These are phyloP conservation scores for Vaccinium myrtillus DNA, from an alignment of 148 eudicot genomes.

Conservation along the genomic window DNA sequence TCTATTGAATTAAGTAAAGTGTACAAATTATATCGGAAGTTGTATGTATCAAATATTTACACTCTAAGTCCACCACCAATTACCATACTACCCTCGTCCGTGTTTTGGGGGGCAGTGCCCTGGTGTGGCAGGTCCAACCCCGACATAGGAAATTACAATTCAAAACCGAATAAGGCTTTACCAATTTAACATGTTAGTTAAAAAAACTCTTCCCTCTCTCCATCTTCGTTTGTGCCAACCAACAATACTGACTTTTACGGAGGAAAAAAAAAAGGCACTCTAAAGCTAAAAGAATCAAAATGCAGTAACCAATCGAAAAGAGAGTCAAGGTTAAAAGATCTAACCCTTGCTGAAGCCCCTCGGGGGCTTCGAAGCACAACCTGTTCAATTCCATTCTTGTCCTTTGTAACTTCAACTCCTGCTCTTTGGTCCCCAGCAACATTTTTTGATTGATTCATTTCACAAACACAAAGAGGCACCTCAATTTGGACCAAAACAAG, in stretches of 20 bases:
- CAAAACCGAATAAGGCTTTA: not conserved
- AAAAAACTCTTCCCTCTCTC: not conserved
- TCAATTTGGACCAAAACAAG: not conserved
- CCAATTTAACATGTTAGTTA: not conserved
- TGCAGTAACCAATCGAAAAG: not conserved
- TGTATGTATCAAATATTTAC: not conserved
- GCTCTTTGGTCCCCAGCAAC: slow-evolving; percentile 32
- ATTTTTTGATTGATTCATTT: slow-evolving; percentile 54
- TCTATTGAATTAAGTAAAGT: too few species aligned
- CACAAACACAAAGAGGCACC: slow-evolving; percentile 9
- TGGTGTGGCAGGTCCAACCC: too few species aligned
- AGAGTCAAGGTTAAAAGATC: slow-evolving; percentile 12
- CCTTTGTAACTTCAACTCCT: slow-evolving; percentile 47
- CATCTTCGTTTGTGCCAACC: not conserved
- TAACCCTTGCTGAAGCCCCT: slow-evolving; percentile 64
- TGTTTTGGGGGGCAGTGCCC: not conserved
- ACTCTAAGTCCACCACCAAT: too few species aligned
- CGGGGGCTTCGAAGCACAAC: slow-evolving; percentile 49
- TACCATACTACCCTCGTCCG: not conserved
- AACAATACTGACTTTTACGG: too few species aligned
- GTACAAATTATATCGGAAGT: not conserved
- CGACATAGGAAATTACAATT: not conserved
- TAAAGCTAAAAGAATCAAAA: not conserved
- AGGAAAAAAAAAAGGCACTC: not conserved
- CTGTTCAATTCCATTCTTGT: slow-evolving; percentile 48